A percentile compares a stretch with the other conserved stretches of the same genome.
Evolutionary conservation across 495 filamentous ascomycete genomes (phyloP).

Genomic region (Penicillium pulvis): DNA sequence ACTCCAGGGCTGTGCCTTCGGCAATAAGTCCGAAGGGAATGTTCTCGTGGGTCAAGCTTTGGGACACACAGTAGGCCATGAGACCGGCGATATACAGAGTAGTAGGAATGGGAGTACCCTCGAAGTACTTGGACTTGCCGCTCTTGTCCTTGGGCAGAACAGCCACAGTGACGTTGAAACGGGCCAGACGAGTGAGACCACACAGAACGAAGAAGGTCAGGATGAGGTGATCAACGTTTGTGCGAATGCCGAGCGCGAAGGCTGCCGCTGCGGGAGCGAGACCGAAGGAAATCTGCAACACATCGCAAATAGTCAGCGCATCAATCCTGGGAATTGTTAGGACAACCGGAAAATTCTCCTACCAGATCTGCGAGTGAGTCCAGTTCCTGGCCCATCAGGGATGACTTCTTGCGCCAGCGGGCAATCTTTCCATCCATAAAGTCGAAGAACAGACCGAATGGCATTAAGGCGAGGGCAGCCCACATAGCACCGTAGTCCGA

Average conservation of each 20-base stretch:
- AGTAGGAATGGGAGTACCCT: conserved; percentile 95
- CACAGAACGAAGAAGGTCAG: conserved; percentile 92
- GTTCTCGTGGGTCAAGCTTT: conserved; percentile 76
- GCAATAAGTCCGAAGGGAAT: conserved; percentile 70
- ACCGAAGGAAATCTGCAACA: conserved; percentile 87
- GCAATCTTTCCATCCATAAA: conserved; percentile 98
- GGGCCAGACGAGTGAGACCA: conserved; percentile 88
- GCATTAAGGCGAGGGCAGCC: conserved; percentile 83
- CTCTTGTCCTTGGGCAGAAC: conserved; percentile 85
- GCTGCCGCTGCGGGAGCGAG: conserved; percentile 83
- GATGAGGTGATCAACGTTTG: conserved; percentile 78
- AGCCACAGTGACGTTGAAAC: conserved; percentile 94
- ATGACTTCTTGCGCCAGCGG: conserved; percentile 92
- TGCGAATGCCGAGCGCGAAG: conserved; percentile 88
- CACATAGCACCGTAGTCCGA: conserved; percentile 67
- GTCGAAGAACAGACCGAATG: conserved; percentile 95
- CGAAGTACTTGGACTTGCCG: conserved; percentile 92
- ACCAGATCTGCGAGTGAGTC: conserved; percentile 98
- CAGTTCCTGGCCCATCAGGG: conserved; percentile 95
- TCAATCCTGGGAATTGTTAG: conserved; percentile 3
- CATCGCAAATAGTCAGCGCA: background rate
- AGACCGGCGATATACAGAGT: conserved; percentile 74
- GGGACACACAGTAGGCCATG: conserved; percentile 87
- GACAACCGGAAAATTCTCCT: conserved; percentile 28
- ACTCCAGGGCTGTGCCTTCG: conserved; percentile 69